Evolutionary conservation across 805 yeast species (phyloP).

Genomic region (Candida qinlingensis): DNA sequence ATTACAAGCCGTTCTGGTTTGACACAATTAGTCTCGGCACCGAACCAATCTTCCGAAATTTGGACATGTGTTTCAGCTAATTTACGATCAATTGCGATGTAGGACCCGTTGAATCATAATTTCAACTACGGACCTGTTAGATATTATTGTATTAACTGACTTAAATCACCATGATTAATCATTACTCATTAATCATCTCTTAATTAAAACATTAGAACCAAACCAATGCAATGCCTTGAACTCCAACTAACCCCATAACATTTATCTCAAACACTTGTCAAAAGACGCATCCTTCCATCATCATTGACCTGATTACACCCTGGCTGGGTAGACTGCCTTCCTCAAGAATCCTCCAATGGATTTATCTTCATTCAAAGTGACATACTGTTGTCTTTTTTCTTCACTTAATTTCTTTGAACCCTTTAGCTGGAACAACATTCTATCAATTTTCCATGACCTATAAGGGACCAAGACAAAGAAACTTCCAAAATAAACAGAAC

Average conservation of each 20-base stretch:
- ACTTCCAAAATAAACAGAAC: constrained; percentile 40
- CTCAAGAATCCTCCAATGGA: constrained; percentile 8
- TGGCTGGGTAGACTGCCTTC: constrained; percentile 11
- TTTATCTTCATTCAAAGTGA: background rate
- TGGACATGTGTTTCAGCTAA: no score
- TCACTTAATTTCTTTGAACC: constrained; percentile 5
- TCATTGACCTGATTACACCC: constrained; percentile 2
- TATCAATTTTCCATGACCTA: constrained; percentile 47
- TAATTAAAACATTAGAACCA: no score
- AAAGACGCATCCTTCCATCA: no score
- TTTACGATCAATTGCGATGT: no score
- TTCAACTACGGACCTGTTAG: no score
- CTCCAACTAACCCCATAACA: no score
- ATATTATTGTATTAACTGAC: no score
- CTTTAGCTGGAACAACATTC: constrained; percentile 28
- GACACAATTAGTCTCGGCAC: background rate
- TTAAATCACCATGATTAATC: no score
- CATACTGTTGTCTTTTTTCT: background rate
- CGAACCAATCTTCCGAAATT: background rate
- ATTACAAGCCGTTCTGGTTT: background rate
- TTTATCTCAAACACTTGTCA: no score
- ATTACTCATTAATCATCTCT: no score
- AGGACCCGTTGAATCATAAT: no score
- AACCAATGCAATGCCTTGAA: no score
- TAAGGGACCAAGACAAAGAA: constrained; percentile 38